phyloP scores from a whole-genome alignment of 257 asterid species.

The Osmanthus fragrans region DNA sequence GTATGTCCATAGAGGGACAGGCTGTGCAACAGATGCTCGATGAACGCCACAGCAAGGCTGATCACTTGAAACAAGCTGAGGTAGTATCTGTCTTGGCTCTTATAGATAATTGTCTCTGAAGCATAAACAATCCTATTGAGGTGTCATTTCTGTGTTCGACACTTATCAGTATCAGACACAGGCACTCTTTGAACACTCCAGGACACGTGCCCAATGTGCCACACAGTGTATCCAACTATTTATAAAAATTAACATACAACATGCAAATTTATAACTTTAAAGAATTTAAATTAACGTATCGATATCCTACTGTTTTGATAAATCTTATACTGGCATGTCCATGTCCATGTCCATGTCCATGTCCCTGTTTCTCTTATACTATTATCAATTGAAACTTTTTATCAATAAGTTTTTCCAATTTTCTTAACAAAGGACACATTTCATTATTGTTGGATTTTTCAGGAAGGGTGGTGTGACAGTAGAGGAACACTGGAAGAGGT shows the following conservation, averaged over 20 bases:
- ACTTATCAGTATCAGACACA: not conserved
- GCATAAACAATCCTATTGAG: not conserved
- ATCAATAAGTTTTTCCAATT: not conserved
- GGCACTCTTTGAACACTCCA: not conserved
- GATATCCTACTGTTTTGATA: not conserved
- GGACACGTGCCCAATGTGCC: not conserved
- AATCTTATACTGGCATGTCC: not conserved
- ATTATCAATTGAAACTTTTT: not conserved
- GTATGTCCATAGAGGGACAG: constrained; percentile 86
- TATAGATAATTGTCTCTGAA: not conserved
- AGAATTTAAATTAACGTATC: not conserved
- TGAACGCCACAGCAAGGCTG: constrained; percentile 54
- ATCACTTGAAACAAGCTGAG: constrained; percentile 75
- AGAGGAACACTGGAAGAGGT: constrained; percentile 78
- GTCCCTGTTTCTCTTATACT: not conserved
- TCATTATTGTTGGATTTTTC: not conserved
- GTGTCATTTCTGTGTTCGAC: not conserved
- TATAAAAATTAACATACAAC: not conserved
- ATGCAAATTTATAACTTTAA: not conserved
- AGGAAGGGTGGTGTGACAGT: constrained; percentile 98
- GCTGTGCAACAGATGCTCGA: constrained; percentile 80
- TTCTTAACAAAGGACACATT: not conserved
- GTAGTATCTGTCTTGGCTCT: constrained; percentile 31
- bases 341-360: no score
- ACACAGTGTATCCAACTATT: not conserved